Conservation (phyloP, 352 stramenopile species). For the Phytophthora palmivora region DNA sequence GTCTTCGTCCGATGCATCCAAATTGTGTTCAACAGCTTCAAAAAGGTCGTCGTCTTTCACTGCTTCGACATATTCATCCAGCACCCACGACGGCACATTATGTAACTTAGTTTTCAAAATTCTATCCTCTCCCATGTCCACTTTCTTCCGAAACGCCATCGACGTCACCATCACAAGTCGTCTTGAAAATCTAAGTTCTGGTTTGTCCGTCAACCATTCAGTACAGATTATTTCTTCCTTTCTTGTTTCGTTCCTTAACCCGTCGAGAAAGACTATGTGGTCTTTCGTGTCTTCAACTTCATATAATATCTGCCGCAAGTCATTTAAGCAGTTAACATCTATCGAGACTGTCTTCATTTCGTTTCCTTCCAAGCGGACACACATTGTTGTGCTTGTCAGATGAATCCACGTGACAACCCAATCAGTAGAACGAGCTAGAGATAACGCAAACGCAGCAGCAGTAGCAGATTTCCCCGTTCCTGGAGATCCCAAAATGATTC, state of each 20-base stretch:
- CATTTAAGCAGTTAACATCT: not conserved
- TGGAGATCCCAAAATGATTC: constrained; percentile 6
- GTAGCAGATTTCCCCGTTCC: constrained; percentile 13
- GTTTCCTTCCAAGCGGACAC: constrained; percentile 17
- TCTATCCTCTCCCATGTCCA: not conserved
- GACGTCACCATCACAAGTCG: constrained; percentile 7
- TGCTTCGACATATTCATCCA: constrained; percentile 11
- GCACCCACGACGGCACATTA: constrained; percentile 10
- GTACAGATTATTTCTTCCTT: too few species aligned
- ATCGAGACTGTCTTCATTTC: constrained; percentile 1
- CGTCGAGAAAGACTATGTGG: constrained; percentile 19
- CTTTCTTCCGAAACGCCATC: not conserved
- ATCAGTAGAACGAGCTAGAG: not conserved
- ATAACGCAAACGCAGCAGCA: constrained; percentile 18
- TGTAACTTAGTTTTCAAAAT: not conserved
- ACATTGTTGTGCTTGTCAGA: not conserved
- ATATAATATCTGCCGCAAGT: not conserved
- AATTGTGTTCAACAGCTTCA: not conserved
- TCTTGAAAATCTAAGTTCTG: too few species aligned
- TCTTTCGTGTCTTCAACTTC: constrained; percentile 7
- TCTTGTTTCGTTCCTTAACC: constrained; percentile 1
- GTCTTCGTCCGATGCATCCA: constrained; percentile 9
- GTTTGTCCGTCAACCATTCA: not conserved
- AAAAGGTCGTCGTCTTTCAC: constrained; percentile 13
- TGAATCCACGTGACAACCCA: constrained; percentile 5